Evolutionary conservation across 1,284 basidiomycete genomes (phyloP).

Genomic region (Megacollybia platyphylla): DNA sequence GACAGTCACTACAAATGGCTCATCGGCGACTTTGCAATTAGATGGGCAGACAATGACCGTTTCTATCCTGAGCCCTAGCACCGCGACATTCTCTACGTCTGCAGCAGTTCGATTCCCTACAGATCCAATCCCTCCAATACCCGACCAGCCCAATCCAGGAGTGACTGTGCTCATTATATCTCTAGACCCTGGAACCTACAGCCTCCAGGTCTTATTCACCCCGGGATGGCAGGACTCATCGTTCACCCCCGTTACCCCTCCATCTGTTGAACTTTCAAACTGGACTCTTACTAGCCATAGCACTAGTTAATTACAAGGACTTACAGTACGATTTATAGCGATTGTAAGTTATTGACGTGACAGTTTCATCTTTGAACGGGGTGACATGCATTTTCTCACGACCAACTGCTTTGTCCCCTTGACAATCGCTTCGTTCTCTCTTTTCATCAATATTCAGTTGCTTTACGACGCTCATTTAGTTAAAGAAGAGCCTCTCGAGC

Average conservation of each 20-base stretch:
- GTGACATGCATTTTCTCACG: no score
- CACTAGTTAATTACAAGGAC: background rate
- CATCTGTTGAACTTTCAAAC: conserved; percentile 7
- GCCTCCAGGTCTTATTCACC: conserved; percentile 57
- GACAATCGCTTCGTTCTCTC: background rate
- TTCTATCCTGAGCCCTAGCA: conserved; percentile 32
- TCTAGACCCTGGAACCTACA: conserved; percentile 45
- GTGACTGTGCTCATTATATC: conserved; percentile 62
- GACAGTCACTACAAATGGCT: conserved; percentile 27
- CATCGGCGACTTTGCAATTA: conserved; percentile 13
- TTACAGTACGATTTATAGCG: background rate
- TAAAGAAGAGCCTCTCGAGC: background rate
- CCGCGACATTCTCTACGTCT: conserved; percentile 29
- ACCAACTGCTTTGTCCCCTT: background rate
- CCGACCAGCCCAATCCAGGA: conserved; percentile 55
- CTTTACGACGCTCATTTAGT: background rate
- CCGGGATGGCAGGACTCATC: conserved; percentile 52
- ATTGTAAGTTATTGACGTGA: no score
- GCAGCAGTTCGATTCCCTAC: conserved; percentile 31
- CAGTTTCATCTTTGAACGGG: no score
- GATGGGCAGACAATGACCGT: conserved; percentile 36
- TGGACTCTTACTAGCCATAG: conserved; percentile 9
- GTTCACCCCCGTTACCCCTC: conserved; percentile 4
- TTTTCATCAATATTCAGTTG: background rate
- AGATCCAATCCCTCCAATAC: conserved; percentile 42